Percentiles rank a stretch among this genome's conserved stretches.
Conservation (phyloP, 176 grass and related monocot species). For the Microstegium vimineum region DNA sequence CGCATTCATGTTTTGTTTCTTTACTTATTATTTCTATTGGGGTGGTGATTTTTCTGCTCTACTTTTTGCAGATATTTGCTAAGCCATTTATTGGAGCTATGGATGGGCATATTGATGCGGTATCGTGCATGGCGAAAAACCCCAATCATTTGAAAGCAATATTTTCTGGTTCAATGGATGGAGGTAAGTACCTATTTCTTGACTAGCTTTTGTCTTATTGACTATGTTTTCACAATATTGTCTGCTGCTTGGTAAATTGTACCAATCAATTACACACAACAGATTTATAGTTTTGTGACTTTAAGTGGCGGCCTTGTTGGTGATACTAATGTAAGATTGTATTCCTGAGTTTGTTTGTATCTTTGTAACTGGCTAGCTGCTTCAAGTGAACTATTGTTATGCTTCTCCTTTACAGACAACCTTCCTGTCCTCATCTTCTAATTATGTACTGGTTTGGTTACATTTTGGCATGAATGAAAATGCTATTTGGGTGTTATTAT, state of each 20-base stretch:
- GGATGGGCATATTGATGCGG: conserved; percentile 87
- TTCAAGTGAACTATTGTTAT: neutral
- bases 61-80: conserved; percentile 77
- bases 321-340: neutral
- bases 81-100: conserved; percentile 95
- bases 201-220: neutral
- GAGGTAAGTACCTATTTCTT: conserved; percentile 38
- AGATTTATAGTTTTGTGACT: neutral
- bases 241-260: neutral
- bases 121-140: conserved; percentile 85
- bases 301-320: neutral
- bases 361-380: neutral
- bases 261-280: neutral
- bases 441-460: neutral
- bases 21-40: neutral
- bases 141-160: conserved; percentile 86
- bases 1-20: neutral
- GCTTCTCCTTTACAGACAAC: neutral
- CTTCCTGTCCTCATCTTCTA: neutral
- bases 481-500: neutral
- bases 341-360: neutral
- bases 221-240: neutral
- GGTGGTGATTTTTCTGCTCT: conserved; percentile 4
- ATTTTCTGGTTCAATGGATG: conserved; percentile 96
- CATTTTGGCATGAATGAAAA: neutral